These are phyloP conservation scores for Geotrichum klebahnii DNA, from an alignment of 1,139 yeast genomes.

Conservation along the genomic window DNA sequence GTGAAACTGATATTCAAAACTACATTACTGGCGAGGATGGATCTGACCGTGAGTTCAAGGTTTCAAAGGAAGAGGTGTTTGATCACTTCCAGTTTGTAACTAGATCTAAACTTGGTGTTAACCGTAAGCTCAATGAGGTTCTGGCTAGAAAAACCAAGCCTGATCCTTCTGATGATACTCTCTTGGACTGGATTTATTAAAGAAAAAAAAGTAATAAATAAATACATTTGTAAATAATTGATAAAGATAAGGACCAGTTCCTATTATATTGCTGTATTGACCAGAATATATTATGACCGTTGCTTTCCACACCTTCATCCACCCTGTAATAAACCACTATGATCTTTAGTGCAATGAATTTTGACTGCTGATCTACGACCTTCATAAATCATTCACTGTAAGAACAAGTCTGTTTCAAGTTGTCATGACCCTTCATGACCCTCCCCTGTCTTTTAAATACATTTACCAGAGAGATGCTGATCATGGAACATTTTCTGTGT, in stretches of 20 bases:
- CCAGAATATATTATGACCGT: too few species aligned
- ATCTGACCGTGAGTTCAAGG: slow-evolving; percentile 47
- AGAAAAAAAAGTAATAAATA: too few species aligned
- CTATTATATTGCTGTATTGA: too few species aligned
- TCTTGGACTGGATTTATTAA: slow-evolving; percentile 54
- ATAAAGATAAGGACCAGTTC: too few species aligned
- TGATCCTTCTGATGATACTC: slow-evolving; percentile 53
- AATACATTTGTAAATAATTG: too few species aligned
- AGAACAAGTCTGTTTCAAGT: too few species aligned
- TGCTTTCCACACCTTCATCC: too few species aligned
- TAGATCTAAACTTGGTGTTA: slow-evolving; percentile 60
- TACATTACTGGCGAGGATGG: slow-evolving; percentile 65
- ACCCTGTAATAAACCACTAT: too few species aligned
- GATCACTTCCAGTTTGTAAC: slow-evolving; percentile 54
- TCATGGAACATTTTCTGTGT: slow-evolving; percentile 1
- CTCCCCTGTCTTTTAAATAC: neutral
- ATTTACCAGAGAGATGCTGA: neutral
- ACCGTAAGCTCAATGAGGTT: slow-evolving; percentile 51
- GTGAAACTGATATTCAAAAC: slow-evolving; percentile 53
- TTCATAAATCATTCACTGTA: neutral
- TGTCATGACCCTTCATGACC: neutral
- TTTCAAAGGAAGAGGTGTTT: slow-evolving; percentile 61
- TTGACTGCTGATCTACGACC: too few species aligned
- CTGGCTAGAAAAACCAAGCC: slow-evolving; percentile 60
- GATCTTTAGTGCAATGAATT: too few species aligned